Base-by-base conservation (phyloP, 2,329 filamentous ascomycete genomes). In the Colletotrichum coccodes region DNA sequence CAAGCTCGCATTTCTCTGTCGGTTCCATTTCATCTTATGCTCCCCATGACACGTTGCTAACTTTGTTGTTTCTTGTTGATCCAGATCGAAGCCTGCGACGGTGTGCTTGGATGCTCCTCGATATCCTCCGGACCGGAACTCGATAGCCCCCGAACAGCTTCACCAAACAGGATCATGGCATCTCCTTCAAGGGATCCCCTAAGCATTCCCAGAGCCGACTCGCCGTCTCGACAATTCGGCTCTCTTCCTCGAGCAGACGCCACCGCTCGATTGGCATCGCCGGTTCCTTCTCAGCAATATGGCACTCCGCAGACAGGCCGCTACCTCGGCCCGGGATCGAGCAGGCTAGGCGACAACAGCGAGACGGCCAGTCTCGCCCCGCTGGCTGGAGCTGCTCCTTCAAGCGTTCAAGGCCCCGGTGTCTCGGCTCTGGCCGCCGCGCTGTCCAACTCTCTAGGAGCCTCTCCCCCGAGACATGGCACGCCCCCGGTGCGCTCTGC, bases 371-470 rank as follows among this genome's bases (percentile, higher is more conserved):
- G 78, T 60, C 80, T 89, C 65, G 86, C 90, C 44, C 91, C 93
- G 42, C 85, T 97, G 42, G 85, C 91, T 9, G 91, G 89, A 68
- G 86, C 87, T 60, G 70, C 54, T n/a, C 89, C 84, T 71, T 87
- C 89, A 26, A 91, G 89, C 57, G 81, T 89, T 8, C 89, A 91
- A 7, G 94, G 94, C 0, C 94, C 94, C 7, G 94, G 94, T 28
- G 89, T 94, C 56, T 98, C 95, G 30, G 95, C 94, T 70, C 88
- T 98, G 62, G 94, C 95, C 40, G 93, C 93, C 30, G 95, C 94
- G n/a, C 83, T 98, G 71, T 92, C 92, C 69, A 90, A 92, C 73
- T 92, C 91, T 12, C 82, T 92, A 42, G 92, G 91, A 70, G 87
- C 88, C 56, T 90, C 90, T 30, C 92, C 93, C 21, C 90, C 92